Evolutionary conservation across 2,329 filamentous ascomycete genomes (phyloP).

Genomic region (Cladosporium oxysporum): DNA sequence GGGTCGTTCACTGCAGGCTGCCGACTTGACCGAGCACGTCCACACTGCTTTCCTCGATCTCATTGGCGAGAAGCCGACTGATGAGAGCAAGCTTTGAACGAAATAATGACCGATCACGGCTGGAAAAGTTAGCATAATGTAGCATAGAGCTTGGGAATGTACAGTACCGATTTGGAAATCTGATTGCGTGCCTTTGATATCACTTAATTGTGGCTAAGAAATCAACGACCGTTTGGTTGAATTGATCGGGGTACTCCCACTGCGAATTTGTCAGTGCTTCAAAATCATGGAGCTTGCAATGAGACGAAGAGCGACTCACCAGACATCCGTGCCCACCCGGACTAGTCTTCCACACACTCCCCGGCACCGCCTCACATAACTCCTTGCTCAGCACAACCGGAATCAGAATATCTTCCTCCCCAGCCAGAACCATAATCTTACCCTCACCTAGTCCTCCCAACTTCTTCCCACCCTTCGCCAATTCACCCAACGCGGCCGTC

Average conservation of each 20-base stretch:
- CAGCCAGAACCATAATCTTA: constrained; percentile 29
- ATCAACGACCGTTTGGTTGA: constrained; percentile 24
- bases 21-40: constrained; percentile 89
- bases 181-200: neutral
- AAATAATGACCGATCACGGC: constrained; percentile 7
- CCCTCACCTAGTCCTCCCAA: constrained; percentile 24
- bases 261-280: neutral
- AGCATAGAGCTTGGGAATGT: constrained; percentile 18
- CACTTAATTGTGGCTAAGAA: constrained; percentile 20
- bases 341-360: constrained; percentile 25
- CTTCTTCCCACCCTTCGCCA: constrained; percentile 21
- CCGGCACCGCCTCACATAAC: constrained; percentile 25
- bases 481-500: constrained; percentile 20
- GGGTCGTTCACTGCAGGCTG: constrained; percentile 86
- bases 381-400: constrained; percentile 28
- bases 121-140: constrained; percentile 18
- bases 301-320: constrained; percentile 13
- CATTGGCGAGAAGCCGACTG: constrained; percentile 64
- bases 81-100: constrained; percentile 27
- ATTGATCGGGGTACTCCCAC: constrained; percentile 29
- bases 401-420: constrained; percentile 29
- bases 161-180: constrained; percentile 7
- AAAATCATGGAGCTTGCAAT: too few species aligned
- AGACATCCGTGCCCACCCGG: constrained; percentile 30
- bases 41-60: constrained; percentile 77